Evolutionary conservation across 2,329 filamentous ascomycete species (phyloP), one percentile per base, ranked within the genome.

Genomic region (Alternaria sp.): DNA sequence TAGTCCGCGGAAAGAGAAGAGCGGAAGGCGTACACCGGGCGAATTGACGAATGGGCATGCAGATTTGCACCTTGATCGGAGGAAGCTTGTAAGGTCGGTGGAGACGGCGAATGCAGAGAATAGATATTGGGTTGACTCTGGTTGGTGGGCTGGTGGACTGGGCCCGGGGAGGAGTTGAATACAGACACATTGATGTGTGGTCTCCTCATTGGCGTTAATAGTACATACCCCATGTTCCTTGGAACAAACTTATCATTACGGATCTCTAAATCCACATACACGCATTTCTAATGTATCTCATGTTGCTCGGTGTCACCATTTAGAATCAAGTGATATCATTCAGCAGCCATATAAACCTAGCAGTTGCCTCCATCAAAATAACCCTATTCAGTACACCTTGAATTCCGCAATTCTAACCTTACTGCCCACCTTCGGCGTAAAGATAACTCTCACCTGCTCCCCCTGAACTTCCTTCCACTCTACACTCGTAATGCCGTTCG

Each of bases 351-450:
- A 5, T 22, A 14, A 5, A 22, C 8, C 18, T 7, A 41, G 8
- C 12, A 5, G 20, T 41, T 14, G 5, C 11, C 38, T 41, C 18
- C 9, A 41, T 41, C 38, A 41, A 12, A 14, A 41, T 7, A 7
- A 5, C 24, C 9, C 5, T 24, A 42, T 2, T 26, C 41, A 72
- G 46, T 69, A 80, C 0, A 79, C 69, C 64, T 80, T 81, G 43
- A 79, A 78, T 59, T 81, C 79, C 2, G 76, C 76, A 14, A 81
- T 51, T 36, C 79, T 68, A 5, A 76, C 77, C 55, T 70, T 76
- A 54, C 64, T 68, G 0, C 71, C 76, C 18, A 62, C 61, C 47
- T 71, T 62, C 8, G 78, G 78, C 20, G 64, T 73, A 32, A 80
- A 80, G 1, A 70, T 58, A 5, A 80, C 57, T 44, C 77, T 72